These are phyloP conservation scores for Alnus rubra DNA, from an alignment of 306 rosid genomes.

Conservation along the genomic window DNA sequence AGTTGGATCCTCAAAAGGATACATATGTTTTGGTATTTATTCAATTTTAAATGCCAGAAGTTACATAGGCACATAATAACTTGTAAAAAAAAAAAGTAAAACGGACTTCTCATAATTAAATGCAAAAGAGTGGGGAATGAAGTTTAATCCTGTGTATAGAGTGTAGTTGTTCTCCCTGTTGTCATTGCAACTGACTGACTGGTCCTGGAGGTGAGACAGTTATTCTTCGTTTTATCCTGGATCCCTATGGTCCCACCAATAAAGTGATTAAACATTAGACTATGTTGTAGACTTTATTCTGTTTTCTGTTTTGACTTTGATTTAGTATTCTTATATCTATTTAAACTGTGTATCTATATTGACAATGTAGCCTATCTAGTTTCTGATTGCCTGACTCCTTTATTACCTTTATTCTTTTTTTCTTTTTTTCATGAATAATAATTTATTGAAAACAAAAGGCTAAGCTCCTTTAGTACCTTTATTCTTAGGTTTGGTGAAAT, in stretches of 20 bases:
- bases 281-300: background rate
- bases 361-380: too few relatives aligned
- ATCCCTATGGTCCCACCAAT: background rate
- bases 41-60: constrained; percentile 5
- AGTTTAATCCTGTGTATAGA: background rate
- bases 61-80: background rate
- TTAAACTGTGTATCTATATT: too few relatives aligned
- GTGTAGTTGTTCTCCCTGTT: background rate
- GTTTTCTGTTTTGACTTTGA: too few relatives aligned
- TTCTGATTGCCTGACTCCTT: too few relatives aligned
- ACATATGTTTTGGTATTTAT: constrained; percentile 76
- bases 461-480: too few relatives aligned
- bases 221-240: background rate
- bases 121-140: background rate
- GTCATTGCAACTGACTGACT: background rate
- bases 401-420: too few relatives aligned
- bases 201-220: background rate
- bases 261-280: background rate
- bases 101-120: background rate
- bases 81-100: background rate
- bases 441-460: too few relatives aligned
- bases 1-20: constrained; percentile 73
- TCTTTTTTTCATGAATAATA: too few relatives aligned
- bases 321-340: too few relatives aligned
- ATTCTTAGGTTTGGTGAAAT: too few relatives aligned